Conservation (phyloP, 2,329 filamentous ascomycete species). For the Talaromyces marneffei region DNA sequence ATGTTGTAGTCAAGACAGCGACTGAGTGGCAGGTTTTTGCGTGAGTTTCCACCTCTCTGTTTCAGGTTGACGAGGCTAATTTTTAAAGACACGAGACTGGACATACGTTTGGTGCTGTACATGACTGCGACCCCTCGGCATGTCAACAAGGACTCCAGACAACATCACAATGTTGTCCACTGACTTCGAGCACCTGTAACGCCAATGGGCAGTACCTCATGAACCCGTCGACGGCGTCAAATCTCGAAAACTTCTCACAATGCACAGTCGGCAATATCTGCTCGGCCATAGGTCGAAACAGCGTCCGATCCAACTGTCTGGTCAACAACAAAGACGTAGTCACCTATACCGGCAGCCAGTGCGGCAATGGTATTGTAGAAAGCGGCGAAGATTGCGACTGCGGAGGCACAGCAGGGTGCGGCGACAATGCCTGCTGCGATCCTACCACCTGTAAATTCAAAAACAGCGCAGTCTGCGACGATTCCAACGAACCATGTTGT, state of each 20-base stretch:
- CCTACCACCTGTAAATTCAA: constrained; percentile 81
- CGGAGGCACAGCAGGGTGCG: constrained; percentile 68
- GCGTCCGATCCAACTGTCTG: constrained; percentile 70
- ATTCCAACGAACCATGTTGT: constrained; percentile 46
- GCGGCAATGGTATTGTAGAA: constrained; percentile 96
- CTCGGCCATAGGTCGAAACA: constrained; percentile 70
- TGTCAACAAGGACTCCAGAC: constrained; percentile 60
- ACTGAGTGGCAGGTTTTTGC: constrained; percentile 95
- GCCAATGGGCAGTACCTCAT: constrained; percentile 81
- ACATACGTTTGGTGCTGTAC: constrained; percentile 91
- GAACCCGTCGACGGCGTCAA: constrained; percentile 77
- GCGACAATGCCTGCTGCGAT: constrained; percentile 74
- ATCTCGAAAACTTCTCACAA: constrained; percentile 73
- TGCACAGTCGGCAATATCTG: constrained; percentile 94
- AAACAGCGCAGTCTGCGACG: constrained; percentile 65
- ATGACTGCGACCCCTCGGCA: constrained; percentile 71
- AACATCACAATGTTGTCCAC: constrained; percentile 72
- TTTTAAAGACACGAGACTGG: constrained; percentile 65
- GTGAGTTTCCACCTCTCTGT: neutral
- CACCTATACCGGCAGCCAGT: constrained; percentile 76
- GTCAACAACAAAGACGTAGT: constrained; percentile 78
- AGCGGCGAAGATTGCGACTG: constrained; percentile 93
- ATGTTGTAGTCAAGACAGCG: constrained; percentile 77
- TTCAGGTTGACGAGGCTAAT: neutral
- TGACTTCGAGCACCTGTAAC: constrained; percentile 62